phyloP scores from a whole-genome alignment of 345 rosid genomes.

The Lenwebbia sp. region DNA sequence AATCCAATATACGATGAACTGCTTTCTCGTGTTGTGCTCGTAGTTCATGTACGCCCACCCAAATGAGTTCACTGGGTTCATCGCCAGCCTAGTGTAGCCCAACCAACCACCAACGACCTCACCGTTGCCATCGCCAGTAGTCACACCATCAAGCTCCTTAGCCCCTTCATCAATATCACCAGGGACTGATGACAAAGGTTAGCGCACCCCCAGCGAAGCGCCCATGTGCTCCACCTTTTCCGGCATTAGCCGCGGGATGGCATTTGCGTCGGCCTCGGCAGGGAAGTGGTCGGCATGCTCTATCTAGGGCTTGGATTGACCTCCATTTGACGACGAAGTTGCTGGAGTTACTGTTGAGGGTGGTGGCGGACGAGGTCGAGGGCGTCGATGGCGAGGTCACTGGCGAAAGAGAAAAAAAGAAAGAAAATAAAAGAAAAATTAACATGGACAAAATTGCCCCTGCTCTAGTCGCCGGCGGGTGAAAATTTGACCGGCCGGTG shows the following conservation, averaged over 20 bases:
- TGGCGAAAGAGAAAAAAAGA: too few relatives aligned
- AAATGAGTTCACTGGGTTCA: conserved; percentile 56
- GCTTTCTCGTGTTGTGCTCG: conserved; percentile 49
- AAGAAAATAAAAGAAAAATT: too few relatives aligned
- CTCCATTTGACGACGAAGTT: conserved; percentile 16
- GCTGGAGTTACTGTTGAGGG: conserved; percentile 18
- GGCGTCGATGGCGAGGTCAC: background rate
- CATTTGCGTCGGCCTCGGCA: conserved; percentile 29
- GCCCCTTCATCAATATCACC: conserved; percentile 32
- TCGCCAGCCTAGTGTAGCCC: conserved; percentile 44
- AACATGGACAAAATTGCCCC: too few relatives aligned
- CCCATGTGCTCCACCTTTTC: conserved; percentile 19
- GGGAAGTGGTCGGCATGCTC: conserved; percentile 14
- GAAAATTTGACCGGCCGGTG: too few relatives aligned
- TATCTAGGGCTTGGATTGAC: background rate
- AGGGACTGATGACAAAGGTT: conserved; percentile 30
- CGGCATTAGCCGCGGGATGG: conserved; percentile 32
- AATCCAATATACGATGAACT: conserved; percentile 50
- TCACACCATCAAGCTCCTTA: conserved; percentile 31
- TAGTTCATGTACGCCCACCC: conserved; percentile 62
- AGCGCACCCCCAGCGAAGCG: conserved; percentile 40
- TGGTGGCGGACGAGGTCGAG: conserved; percentile 8
- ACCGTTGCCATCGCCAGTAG: conserved; percentile 25
- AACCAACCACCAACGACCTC: conserved; percentile 20
- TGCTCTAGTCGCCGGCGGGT: too few relatives aligned